Conservation (phyloP, 371 early-diverging fungal species). For the Mucor sp. region DNA sequence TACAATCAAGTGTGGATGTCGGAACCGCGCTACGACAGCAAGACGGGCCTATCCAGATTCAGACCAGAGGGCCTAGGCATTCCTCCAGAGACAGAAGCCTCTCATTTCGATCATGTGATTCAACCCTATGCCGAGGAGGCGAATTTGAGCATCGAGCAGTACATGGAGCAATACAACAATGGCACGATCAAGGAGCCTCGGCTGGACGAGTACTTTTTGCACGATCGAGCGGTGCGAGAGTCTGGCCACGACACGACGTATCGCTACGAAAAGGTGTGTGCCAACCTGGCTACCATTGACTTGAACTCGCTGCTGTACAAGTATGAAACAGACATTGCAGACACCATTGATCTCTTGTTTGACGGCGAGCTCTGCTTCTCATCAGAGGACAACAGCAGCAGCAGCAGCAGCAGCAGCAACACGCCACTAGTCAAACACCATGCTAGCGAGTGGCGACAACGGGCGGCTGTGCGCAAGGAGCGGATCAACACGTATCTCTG, state of each 20-base stretch:
- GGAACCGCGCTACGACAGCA: slow-evolving; percentile 71
- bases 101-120: slow-evolving; percentile 88
- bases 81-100: slow-evolving; percentile 94
- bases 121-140: slow-evolving; percentile 73
- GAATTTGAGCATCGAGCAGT: slow-evolving; percentile 69
- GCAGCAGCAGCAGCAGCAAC: too few species aligned
- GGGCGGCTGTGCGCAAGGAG: slow-evolving; percentile 46
- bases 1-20: slow-evolving; percentile 88
- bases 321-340: slow-evolving; percentile 88
- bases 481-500: slow-evolving; percentile 68
- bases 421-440: slow-evolving; percentile 30
- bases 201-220: slow-evolving; percentile 90
- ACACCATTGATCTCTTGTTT: slow-evolving; percentile 63
- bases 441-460: slow-evolving; percentile 42
- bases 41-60: slow-evolving; percentile 77
- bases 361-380: slow-evolving; percentile 34
- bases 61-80: slow-evolving; percentile 88
- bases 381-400: slow-evolving; percentile 35
- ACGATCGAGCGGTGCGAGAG: slow-evolving; percentile 94
- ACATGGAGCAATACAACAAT: slow-evolving; percentile 60
- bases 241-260: slow-evolving; percentile 96
- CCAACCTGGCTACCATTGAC: slow-evolving; percentile 88
- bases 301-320: slow-evolving; percentile 88
- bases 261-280: slow-evolving; percentile 85
- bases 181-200: slow-evolving; percentile 70